Evolutionary conservation across 169 alveolate species (phyloP), one percentile per base, ranked within the genome.

Genomic region (Theileria annulata): DNA sequence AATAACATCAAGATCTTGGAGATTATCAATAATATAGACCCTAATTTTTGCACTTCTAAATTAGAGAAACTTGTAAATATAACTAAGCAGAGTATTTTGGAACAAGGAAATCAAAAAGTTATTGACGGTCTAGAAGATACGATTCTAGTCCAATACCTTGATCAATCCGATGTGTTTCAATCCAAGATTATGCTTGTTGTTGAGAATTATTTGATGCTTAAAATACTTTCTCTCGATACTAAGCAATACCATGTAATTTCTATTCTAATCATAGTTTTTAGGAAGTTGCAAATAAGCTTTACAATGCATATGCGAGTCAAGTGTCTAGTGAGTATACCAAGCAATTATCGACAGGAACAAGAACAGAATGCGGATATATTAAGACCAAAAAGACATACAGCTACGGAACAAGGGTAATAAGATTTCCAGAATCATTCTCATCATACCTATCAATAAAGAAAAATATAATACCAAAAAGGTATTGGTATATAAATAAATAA

Each of bases 221-320:
- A 76, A 54, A 33, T 72, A 42, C 75, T 82, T 4, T 82, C 89
- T 19, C 75, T 82, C 0, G 17, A 60, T 59, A 82, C 84, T 49
- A 33, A 35, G 30, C 63, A 74, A 23, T 72, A 74, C 49, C 60
- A 60, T 71, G 84, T 77, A 67, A 17, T 69, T 77, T 23, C 21
- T 75, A 27, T 15, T 21, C 8, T 31, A 47, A 47, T 2, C 5
- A 27, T 13, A 59, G 21, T 15, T 56, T 58, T 37, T 35, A 77
- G 85, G 33, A 31, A 19, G 72, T 82, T 8, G 89, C 89, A 19
- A 74, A 73, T 21, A 64, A 74, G 33, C 77, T 82, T 13, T 82
- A 82, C 77, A 82, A 64, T 42, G 86, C 89, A 27, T 82, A 82
- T 54, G 89, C 71, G 30, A 63, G 78, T 74, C 85, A 82, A 71